phyloP scores from a whole-genome alignment of 225 moss, liverwort and hornwort genomes.

The Physcomitrellopsis africana region DNA sequence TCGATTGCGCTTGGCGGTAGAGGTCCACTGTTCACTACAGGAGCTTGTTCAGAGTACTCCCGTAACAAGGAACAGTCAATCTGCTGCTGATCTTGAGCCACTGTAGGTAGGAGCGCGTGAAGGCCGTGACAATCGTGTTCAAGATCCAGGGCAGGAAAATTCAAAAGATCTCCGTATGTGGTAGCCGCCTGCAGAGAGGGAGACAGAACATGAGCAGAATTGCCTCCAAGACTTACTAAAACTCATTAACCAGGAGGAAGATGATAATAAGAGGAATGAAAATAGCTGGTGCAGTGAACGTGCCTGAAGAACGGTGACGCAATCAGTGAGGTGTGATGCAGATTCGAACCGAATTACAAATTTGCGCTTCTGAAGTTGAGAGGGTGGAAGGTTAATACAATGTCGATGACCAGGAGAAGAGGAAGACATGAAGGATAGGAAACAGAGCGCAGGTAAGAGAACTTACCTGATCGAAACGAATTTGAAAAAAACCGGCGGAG shows the following conservation, averaged over 20 bases:
- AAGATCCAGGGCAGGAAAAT: too few species aligned
- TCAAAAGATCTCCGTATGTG: background rate
- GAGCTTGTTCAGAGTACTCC: background rate
- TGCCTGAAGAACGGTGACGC: conserved; percentile 9
- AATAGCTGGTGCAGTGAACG: background rate
- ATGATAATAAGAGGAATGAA: background rate
- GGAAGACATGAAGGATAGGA: too few species aligned
- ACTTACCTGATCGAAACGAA: conserved; percentile 16
- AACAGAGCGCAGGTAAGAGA: background rate
- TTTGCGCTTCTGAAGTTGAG: conserved; percentile 23
- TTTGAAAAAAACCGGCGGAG: conserved; percentile 16
- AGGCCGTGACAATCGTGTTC: too few species aligned
- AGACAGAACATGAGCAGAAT: background rate
- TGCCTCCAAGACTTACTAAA: too few species aligned
- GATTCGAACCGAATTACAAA: conserved; percentile 15
- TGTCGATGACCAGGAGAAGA: too few species aligned
- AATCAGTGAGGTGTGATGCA: background rate
- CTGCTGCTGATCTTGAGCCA: too few species aligned
- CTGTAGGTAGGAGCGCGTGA: too few species aligned
- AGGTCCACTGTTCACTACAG: background rate
- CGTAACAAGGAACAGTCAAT: background rate
- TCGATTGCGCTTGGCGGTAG: background rate
- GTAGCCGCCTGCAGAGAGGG: conserved; percentile 10
- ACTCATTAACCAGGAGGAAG: background rate
- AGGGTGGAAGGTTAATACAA: background rate